Percentiles rank a stretch among this genome's conserved stretches.
These are phyloP conservation scores for Mrakia blollopis DNA, from an alignment of 768 basidiomycete genomes.

Conservation along the genomic window DNA sequence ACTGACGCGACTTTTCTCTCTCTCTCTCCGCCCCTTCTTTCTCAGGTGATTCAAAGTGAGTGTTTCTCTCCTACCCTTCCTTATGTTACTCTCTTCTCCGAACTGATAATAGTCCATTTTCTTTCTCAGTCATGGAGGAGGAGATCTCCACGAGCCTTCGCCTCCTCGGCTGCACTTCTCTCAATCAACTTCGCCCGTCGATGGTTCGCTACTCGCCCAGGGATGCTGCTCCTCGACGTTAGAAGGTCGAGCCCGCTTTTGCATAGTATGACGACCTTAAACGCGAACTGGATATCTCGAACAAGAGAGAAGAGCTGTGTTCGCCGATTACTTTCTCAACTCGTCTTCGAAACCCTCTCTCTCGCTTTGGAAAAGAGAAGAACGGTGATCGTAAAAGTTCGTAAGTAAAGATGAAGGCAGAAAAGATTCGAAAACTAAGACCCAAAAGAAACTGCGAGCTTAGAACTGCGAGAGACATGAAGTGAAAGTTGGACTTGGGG, in stretches of 20 bases:
- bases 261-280: too few relatives aligned
- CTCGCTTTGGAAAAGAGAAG: too few relatives aligned
- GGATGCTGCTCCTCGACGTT: constrained; percentile 13
- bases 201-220: constrained; percentile 36
- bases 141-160: constrained; percentile 48
- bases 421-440: background rate
- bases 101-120: background rate
- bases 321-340: too few relatives aligned
- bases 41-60: constrained; percentile 39
- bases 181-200: constrained; percentile 45
- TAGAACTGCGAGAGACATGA: background rate
- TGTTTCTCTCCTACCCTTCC: background rate
- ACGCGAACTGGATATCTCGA: too few relatives aligned
- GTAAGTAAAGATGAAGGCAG: background rate
- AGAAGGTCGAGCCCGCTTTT: background rate
- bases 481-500: background rate
- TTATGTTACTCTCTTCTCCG: background rate
- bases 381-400: too few relatives aligned
- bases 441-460: background rate
- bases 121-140: constrained; percentile 45
- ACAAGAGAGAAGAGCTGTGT: too few relatives aligned
- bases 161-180: constrained; percentile 45
- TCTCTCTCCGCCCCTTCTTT: constrained; percentile 9
- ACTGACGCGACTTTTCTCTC: too few relatives aligned
- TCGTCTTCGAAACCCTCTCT: too few relatives aligned